phyloP scores from a whole-genome alignment of 805 yeast genomes.

The Yarrowia keelungensis region DNA sequence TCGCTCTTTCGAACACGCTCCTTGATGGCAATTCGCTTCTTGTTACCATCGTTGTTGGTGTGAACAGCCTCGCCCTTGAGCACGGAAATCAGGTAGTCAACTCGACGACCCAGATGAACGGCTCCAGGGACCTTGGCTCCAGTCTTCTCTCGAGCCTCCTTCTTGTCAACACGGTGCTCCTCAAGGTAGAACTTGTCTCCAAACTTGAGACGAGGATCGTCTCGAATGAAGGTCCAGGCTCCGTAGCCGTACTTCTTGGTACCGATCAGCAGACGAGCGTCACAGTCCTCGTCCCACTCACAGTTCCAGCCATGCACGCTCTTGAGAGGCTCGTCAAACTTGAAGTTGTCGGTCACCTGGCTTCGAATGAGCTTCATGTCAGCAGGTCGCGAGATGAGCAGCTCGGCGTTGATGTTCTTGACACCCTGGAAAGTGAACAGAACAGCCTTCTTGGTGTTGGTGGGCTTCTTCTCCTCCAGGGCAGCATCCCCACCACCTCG shows the following conservation, averaged over 20 bases:
- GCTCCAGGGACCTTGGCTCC: constrained; percentile 84
- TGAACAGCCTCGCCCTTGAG: constrained; percentile 61
- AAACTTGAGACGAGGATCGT: constrained; percentile 88
- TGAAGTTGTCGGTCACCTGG: constrained; percentile 61
- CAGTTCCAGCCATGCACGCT: constrained; percentile 91
- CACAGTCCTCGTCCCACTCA: constrained; percentile 83
- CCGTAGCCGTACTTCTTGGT: constrained; percentile 94
- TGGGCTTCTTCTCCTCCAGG: constrained; percentile 56
- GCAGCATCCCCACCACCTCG: constrained; percentile 54
- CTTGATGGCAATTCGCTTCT: constrained; percentile 43
- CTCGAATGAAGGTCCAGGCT: constrained; percentile 91
- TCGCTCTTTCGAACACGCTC: constrained; percentile 42
- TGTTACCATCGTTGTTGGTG: constrained; percentile 36
- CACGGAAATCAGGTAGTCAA: constrained; percentile 80
- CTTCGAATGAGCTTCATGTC: constrained; percentile 74
- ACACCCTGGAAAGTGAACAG: constrained; percentile 88
- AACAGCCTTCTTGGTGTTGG: constrained; percentile 87
- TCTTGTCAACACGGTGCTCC: constrained; percentile 53
- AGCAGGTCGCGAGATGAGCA: constrained; percentile 79
- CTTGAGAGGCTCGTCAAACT: constrained; percentile 68
- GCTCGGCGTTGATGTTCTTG: constrained; percentile 88
- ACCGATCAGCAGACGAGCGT: constrained; percentile 85
- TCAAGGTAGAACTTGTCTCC: constrained; percentile 82
- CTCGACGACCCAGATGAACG: constrained; percentile 89
- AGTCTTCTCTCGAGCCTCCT: constrained; percentile 48